phyloP scores from a whole-genome alignment of 768 basidiomycete genomes.

The Lactifluus volemus region DNA sequence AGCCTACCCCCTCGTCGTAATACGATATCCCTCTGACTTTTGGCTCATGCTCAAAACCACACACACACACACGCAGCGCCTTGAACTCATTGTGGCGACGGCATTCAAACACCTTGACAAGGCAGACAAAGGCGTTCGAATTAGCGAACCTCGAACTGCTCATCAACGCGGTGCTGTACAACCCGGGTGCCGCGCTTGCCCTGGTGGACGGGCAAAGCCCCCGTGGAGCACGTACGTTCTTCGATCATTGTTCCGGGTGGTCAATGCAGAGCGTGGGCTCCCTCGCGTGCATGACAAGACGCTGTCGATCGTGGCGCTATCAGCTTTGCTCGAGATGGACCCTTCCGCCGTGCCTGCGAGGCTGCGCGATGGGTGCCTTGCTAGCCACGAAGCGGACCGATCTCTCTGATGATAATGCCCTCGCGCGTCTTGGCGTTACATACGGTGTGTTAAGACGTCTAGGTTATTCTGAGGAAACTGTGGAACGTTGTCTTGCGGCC shows the following conservation, averaged over 20 bases:
- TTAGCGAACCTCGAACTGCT: conserved; percentile 79
- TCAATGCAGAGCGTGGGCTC: conserved; percentile 48
- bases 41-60: conserved; percentile 2
- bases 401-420: conserved; percentile 60
- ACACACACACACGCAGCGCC: no score
- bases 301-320: conserved; percentile 66
- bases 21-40: neutral
- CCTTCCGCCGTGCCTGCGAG: conserved; percentile 45
- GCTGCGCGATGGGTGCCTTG: conserved; percentile 52
- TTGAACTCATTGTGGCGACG: conserved; percentile 56
- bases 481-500: conserved; percentile 59
- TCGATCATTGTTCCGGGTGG: conserved; percentile 73
- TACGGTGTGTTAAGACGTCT: conserved; percentile 74
- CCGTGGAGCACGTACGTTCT: conserved; percentile 65
- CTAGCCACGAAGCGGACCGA: conserved; percentile 35
- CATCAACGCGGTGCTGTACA: conserved; percentile 77
- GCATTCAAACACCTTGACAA: conserved; percentile 51
- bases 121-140: conserved; percentile 47
- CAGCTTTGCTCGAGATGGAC: conserved; percentile 66
- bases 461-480: conserved; percentile 61
- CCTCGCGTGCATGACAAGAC: conserved; percentile 93
- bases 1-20: neutral
- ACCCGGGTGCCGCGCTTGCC: conserved; percentile 66
- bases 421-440: conserved; percentile 64
- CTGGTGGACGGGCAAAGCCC: conserved; percentile 56